Percentiles rank a stretch among this genome's conserved stretches.
Conservation (phyloP, 1,284 basidiomycete genomes). For the Pholiota adiposa region DNA sequence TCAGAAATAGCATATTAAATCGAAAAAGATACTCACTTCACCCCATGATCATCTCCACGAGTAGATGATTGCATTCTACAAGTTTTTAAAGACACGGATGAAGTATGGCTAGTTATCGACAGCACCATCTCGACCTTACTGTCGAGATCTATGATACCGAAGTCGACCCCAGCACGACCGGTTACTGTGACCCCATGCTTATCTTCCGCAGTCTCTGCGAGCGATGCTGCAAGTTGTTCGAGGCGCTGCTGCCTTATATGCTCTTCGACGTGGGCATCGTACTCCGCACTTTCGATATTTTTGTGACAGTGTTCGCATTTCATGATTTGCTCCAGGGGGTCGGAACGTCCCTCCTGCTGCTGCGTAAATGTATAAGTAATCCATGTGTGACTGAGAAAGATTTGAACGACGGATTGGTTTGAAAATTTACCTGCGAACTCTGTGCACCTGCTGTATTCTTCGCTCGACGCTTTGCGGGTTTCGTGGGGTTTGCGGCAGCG, state of each 20-base stretch:
- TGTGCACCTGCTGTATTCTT: background rate
- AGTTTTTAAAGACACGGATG: slow-evolving; percentile 28
- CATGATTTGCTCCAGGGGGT: slow-evolving; percentile 14
- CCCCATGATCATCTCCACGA: slow-evolving; percentile 26
- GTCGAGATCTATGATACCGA: slow-evolving; percentile 35
- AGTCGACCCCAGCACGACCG: slow-evolving; percentile 35
- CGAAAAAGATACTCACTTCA: slow-evolving; percentile 17
- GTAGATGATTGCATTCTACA: slow-evolving; percentile 28
- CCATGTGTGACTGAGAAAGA: background rate
- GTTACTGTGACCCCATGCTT: slow-evolving; percentile 40
- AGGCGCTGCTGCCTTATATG: slow-evolving; percentile 30
- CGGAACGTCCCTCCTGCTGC: background rate
- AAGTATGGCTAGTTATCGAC: slow-evolving; percentile 27
- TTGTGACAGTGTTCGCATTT: slow-evolving; percentile 31
- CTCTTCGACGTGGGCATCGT: slow-evolving; percentile 29
- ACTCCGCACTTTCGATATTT: slow-evolving; percentile 23
- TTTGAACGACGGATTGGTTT: background rate
- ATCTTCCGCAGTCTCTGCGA: slow-evolving; percentile 35
- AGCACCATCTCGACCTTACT: slow-evolving; percentile 29
- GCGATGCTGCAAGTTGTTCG: slow-evolving; percentile 24
- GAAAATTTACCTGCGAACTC: background rate
- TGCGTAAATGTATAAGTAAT: background rate
- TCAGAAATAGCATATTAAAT: background rate
- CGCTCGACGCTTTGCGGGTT: background rate
- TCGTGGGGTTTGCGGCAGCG: slow-evolving; percentile 5